Base-by-base conservation (phyloP, 225 moss, liverwort and hornwort genomes). In the Anthoceros angustus region DNA sequence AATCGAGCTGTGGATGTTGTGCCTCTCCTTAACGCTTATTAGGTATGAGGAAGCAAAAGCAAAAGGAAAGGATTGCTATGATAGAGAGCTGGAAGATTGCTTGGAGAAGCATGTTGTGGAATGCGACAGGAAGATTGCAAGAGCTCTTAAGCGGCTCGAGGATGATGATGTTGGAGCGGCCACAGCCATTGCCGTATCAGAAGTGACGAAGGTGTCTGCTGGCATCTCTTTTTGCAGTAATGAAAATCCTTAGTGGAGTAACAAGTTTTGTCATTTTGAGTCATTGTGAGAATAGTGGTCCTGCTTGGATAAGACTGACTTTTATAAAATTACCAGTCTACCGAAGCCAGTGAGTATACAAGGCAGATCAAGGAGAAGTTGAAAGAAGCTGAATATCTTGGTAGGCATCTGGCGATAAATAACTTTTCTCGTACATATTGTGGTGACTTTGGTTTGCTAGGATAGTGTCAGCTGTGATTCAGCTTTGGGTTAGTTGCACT, bases 101-200 rank as follows among this genome's bases (percentile, higher is more conserved):
- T 74, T 95, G 75, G 94, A 95, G 74, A 95, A 95, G 76, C 94
- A 90, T 62, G 90, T 95, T 12, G 76, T 88, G 12, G 94, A 95
- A 77, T 95, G 94, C 73, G 94, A 95, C 43, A 83, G 94, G 67
- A 95, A 95, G 71, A 95, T 95, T 67, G 83, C 85, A 69, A 86
- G 94, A 48, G 94, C 94, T 11, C 74, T 95, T 70, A 95, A 95
- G 71, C 88, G 94, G 67, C 80, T 95, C 6, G 94, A 95, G 82
- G 94, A 95, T 75, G 94, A 95, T 73, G 94, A 95, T 68, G 94
- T 90, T 64, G 94, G 94, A 67, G 94, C 94, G 70, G 94, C 90
- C 49, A 90, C 88, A 70, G 94, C 94, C 41, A 90, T 95, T 64
- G 94, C 94, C 68, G 94, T 95, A 68, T 95, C 90, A 62, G 88